Conservation (phyloP, 495 filamentous ascomycete species). For the Entonaema liquescens region DNA sequence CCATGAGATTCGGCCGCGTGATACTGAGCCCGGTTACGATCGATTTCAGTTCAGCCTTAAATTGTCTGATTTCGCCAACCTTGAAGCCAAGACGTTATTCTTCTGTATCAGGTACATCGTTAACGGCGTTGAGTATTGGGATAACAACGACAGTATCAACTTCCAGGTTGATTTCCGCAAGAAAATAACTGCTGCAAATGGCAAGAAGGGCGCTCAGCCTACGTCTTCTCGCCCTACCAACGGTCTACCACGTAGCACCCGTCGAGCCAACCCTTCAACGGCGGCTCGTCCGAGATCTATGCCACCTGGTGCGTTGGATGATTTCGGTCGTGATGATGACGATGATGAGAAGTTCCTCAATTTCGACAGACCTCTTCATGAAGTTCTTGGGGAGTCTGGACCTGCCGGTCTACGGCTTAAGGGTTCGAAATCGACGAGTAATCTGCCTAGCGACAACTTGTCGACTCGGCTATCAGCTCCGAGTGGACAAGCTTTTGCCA, state of each 20-base stretch:
- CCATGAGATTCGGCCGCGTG: slow-evolving; percentile 75
- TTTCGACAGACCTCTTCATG: slow-evolving; percentile 65
- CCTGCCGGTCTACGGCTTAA: slow-evolving; percentile 58
- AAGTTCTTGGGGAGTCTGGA: slow-evolving; percentile 61
- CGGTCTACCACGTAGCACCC: slow-evolving; percentile 80
- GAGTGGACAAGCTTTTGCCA: slow-evolving; percentile 80
- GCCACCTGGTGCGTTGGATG: slow-evolving; percentile 68
- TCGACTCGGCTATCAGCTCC: slow-evolving; percentile 61
- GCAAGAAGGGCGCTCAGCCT: slow-evolving; percentile 60
- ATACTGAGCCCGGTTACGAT: slow-evolving; percentile 75
- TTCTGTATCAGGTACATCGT: slow-evolving; percentile 92
- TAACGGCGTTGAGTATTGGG: slow-evolving; percentile 89
- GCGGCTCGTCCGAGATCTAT: slow-evolving; percentile 67
- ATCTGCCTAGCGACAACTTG: slow-evolving; percentile 59
- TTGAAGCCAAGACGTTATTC: slow-evolving; percentile 88
- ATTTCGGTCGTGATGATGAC: slow-evolving; percentile 70
- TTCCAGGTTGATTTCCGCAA: slow-evolving; percentile 93
- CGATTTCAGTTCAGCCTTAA: slow-evolving; percentile 94
- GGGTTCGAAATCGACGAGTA: slow-evolving; percentile 57
- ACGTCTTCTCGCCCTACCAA: slow-evolving; percentile 63
- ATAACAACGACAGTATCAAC: slow-evolving; percentile 86
- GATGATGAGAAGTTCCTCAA: slow-evolving; percentile 61
- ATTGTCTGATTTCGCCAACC: slow-evolving; percentile 85
- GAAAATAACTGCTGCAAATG: slow-evolving; percentile 67
- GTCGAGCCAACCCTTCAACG: slow-evolving; percentile 57